These are phyloP conservation scores for Scutellaria baicalensis DNA, from an alignment of 257 asterid species.

Conservation along the genomic window DNA sequence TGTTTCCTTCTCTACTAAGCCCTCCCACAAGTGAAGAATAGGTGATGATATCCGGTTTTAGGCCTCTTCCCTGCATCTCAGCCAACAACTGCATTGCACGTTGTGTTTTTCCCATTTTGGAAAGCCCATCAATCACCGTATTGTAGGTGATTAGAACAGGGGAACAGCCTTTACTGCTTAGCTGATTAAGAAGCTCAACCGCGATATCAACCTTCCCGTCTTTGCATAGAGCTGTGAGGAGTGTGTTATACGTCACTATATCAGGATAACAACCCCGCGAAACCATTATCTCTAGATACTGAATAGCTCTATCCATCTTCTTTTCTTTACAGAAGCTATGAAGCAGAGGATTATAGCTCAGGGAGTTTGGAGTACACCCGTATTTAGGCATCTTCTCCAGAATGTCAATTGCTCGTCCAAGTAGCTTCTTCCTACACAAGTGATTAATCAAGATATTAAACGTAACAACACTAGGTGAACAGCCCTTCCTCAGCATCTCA, in stretches of 20 bases:
- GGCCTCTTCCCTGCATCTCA: background rate
- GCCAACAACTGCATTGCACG: background rate
- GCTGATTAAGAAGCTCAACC: background rate
- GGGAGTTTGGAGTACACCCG: background rate
- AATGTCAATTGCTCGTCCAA: background rate
- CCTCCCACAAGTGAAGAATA: background rate
- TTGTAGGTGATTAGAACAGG: background rate
- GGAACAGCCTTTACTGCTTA: background rate
- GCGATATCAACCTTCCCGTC: background rate
- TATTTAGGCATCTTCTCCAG: background rate
- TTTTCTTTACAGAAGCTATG: background rate
- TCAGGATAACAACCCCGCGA: background rate
- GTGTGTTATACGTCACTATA: background rate
- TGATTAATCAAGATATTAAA: background rate
- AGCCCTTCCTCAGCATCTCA: background rate
- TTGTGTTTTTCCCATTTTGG: background rate
- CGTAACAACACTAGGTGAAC: background rate
- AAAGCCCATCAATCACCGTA: background rate
- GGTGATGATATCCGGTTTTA: background rate
- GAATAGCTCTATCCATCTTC: background rate
- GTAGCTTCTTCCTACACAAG: background rate
- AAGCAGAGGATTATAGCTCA: background rate
- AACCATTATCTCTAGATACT: background rate
- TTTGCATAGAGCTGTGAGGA: background rate
- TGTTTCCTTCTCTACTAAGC: conserved; percentile 46